Conservation (phyloP, 2,329 filamentous ascomycete species). For the Penicillium hesseltinei region DNA sequence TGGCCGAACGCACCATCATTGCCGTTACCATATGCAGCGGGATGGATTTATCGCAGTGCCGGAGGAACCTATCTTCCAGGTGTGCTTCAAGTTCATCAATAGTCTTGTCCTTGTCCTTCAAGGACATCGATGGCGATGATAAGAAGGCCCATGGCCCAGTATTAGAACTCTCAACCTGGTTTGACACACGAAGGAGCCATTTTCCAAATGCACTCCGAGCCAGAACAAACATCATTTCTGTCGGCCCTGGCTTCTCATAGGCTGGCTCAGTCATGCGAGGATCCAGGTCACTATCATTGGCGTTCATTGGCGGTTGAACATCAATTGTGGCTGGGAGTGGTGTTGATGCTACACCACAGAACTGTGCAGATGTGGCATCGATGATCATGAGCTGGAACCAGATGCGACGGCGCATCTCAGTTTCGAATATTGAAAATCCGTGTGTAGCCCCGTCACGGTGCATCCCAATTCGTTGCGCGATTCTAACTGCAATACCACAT, state of each 20-base stretch:
- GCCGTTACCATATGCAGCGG: conserved; percentile 47
- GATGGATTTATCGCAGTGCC: conserved; percentile 40
- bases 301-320: conserved; percentile 42
- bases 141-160: conserved; percentile 23
- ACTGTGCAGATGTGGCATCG: conserved; percentile 26
- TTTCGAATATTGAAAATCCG: conserved; percentile 49
- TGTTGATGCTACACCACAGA: conserved; percentile 20
- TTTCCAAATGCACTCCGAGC: conserved; percentile 35
- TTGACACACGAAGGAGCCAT: conserved; percentile 27
- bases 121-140: conserved; percentile 18
- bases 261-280: conserved; percentile 46
- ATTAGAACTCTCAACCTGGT: conserved; percentile 11
- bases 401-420: conserved; percentile 38
- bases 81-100: conserved; percentile 37
- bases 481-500: conserved; percentile 47
- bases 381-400: conserved; percentile 31
- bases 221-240: conserved; percentile 47
- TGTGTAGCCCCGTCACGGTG: conserved; percentile 49
- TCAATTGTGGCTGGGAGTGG: conserved; percentile 15
- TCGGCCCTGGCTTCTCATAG: conserved; percentile 41
- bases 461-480: conserved; percentile 50
- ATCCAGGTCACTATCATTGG: conserved; percentile 42
- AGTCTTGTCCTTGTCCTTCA: conserved; percentile 24
- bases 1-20: conserved; percentile 45
- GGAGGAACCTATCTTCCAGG: conserved; percentile 39